These are phyloP conservation scores for Holtermanniella nyarrowii DNA, from an alignment of 768 basidiomycete genomes.

Conservation along the genomic window DNA sequence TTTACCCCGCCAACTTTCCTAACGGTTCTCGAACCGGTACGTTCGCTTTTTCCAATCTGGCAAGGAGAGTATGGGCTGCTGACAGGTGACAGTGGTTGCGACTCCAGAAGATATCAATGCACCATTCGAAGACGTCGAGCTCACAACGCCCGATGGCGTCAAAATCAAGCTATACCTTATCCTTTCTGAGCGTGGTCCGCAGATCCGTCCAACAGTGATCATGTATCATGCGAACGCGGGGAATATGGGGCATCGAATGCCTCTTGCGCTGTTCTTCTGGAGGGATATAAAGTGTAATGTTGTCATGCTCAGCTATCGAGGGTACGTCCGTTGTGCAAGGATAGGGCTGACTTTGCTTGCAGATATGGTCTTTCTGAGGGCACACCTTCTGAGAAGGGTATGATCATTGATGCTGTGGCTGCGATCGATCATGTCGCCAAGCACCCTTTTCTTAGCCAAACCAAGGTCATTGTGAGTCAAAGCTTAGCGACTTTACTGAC, in stretches of 20 bases:
- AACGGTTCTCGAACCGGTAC: slow-evolving; percentile 67
- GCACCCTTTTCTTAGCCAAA: slow-evolving; percentile 56
- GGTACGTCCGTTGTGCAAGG: slow-evolving; percentile 47
- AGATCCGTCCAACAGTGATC: slow-evolving; percentile 64
- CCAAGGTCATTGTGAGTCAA: slow-evolving; percentile 52
- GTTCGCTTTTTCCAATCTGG: slow-evolving; percentile 10
- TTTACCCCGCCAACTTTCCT: slow-evolving; percentile 77
- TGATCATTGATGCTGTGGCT: slow-evolving; percentile 64
- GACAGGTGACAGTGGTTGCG: slow-evolving; percentile 52
- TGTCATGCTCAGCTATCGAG: slow-evolving; percentile 85
- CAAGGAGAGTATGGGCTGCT: not conserved
- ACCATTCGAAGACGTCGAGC: slow-evolving; percentile 61
- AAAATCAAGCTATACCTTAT: slow-evolving; percentile 69
- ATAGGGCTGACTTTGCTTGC: not conserved
- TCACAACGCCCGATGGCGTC: slow-evolving; percentile 63
- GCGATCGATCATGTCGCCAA: slow-evolving; percentile 60
- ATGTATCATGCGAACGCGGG: slow-evolving; percentile 75
- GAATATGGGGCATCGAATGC: slow-evolving; percentile 70
- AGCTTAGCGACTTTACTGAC: not conserved
- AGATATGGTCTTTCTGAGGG: slow-evolving; percentile 88
- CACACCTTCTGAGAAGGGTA: slow-evolving; percentile 68
- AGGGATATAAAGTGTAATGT: slow-evolving; percentile 81
- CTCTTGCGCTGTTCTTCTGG: slow-evolving; percentile 72
- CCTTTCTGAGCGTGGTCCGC: slow-evolving; percentile 31
- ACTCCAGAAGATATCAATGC: slow-evolving; percentile 60